Evolutionary conservation across 345 rosid species (phyloP), one percentile per base, ranked within the genome.

Genomic region (Rhizophora apiculata): DNA sequence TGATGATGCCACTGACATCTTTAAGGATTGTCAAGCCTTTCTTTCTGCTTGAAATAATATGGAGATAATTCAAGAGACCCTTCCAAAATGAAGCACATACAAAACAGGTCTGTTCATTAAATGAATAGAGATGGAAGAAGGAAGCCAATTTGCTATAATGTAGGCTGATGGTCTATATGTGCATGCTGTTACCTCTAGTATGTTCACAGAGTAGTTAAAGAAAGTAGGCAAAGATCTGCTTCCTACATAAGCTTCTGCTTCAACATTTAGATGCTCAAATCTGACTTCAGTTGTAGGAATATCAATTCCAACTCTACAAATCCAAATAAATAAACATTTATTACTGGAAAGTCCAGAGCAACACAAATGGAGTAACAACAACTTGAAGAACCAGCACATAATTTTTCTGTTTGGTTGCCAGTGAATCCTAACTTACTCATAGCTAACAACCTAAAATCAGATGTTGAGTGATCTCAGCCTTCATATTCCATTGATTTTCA

Each of bases 151-250:
- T 10, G 48, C 26, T 63, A 52, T n/a, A 62, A 34, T 19, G 9
- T 20, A 8, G 19, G n/a, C 11, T 32, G 27, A 19, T 51, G 8
- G 19, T 30, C 37, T 13, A 2, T 54, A 19, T 13, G 5, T 63
- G 24, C 52, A 26, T 36, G 29, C 1, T 52, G 27, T 76, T 76
- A 89, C 97, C 88, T 89, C 96, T 2, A 79, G 37, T 26, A 83
- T 71, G 48, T 80, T 77, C 21, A 68, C 34, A 46, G 62, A 68
- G 84, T 78, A 88, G 67, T 83, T 89, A 58, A 83, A 8, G 30
- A 89, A 51, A 5, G 92, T 68, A 5, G 96, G 89, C 74, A 88
- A 78, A 59, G 96, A 87, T 77, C 88, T 85, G 73, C 87, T 81
- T 69, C 89, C 94, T 2, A 78, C 88, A 61, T 80, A 79, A 48